Evolutionary conservation across 768 basidiomycete species (phyloP), one percentile per base, ranked within the genome.

Genomic region (Termitomyces sp.): DNA sequence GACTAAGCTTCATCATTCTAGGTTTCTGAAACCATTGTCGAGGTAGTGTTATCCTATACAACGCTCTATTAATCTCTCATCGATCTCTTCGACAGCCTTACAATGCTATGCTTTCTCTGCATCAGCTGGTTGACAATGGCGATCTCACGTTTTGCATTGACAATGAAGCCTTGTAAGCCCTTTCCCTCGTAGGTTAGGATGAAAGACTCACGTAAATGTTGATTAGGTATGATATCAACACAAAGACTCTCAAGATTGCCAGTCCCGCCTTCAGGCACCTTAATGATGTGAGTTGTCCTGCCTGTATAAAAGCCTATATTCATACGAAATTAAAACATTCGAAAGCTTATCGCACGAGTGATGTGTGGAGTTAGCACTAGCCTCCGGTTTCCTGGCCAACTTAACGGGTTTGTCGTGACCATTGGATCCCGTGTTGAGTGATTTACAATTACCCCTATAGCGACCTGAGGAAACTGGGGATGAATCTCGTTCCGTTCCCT

Each of bases 401-500:
- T 96, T 59, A 96, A 96, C 69, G 92, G 92, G 90, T 89, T 61
- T 11, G 83, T 70, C 20, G 38, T 42, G 11, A 56, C n/a, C n/a
- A 37, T 36, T 29, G 36, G 10, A 8, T 5, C 12, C 34, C 45
- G 15, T 31, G 20, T 55, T 6, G 15, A 4, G 20, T 14, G 42
- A 7, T 14, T 17, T 29, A 57, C 64, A 45, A 46, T 5, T 63
- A 47, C 20, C 3, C 2, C 5, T 54, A 25, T 63, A 92, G 90
- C 49, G 94, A 96, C 69, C 78, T 96, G 40, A 86, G 94, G 59
- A 96, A 96, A 72, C 83, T 98, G 49, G 92, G 86, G 52, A 88
- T 96, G 85, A 98, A 98, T 75, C 83, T 98, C 56, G 81, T 98
- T 63, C 96, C 96, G 0, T 99, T 98, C 83, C 96, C 96, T 66